Percentiles rank a stretch among this genome's conserved stretches.
Conservation (phyloP, 2,329 filamentous ascomycete genomes). For the Fusarium musae region DNA sequence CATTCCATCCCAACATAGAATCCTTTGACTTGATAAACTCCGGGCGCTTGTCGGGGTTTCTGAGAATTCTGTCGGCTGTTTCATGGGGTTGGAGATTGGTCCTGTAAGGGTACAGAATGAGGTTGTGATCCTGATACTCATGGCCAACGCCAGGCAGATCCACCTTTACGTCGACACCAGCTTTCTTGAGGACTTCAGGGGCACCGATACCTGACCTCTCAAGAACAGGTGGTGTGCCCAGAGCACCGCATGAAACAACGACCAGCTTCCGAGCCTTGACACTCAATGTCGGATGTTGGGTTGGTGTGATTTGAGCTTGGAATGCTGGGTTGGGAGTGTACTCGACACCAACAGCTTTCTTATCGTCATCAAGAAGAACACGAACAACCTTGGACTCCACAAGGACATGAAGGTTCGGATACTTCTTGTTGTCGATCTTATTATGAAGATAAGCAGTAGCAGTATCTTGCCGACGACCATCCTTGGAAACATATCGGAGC, state of each 20-base stretch:
- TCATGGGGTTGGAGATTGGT: conserved; percentile 46
- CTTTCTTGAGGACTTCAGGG: conserved; percentile 58
- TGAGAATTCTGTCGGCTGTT: conserved; percentile 62
- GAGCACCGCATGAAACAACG: conserved; percentile 57
- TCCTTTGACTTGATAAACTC: conserved; percentile 60
- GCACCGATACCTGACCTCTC: conserved; percentile 72
- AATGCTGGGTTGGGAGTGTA: conserved; percentile 58
- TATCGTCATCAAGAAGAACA: conserved; percentile 63
- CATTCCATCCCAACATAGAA: conserved; percentile 67
- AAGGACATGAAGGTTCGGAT: conserved; percentile 70
- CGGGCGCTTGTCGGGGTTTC: conserved; percentile 58
- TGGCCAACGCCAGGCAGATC: conserved; percentile 64
- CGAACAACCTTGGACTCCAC: conserved; percentile 65
- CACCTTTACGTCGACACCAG: conserved; percentile 58
- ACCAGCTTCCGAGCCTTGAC: conserved; percentile 47
- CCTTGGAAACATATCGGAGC: conserved; percentile 55
- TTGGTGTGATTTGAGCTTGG: conserved; percentile 27
- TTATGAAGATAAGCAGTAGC: conserved; percentile 60
- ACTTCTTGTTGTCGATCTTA: conserved; percentile 48
- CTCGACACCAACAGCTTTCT: conserved; percentile 67
- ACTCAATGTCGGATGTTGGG: conserved; percentile 15
- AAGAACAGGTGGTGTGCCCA: conserved; percentile 65
- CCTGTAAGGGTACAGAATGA: conserved; percentile 63
- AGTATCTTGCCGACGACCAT: conserved; percentile 68
- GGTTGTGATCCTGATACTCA: conserved; percentile 66